Evolutionary conservation across 2,329 filamentous ascomycete genomes (phyloP), one percentile per base, ranked within the genome.

Genomic region (Colletotrichum lupini): DNA sequence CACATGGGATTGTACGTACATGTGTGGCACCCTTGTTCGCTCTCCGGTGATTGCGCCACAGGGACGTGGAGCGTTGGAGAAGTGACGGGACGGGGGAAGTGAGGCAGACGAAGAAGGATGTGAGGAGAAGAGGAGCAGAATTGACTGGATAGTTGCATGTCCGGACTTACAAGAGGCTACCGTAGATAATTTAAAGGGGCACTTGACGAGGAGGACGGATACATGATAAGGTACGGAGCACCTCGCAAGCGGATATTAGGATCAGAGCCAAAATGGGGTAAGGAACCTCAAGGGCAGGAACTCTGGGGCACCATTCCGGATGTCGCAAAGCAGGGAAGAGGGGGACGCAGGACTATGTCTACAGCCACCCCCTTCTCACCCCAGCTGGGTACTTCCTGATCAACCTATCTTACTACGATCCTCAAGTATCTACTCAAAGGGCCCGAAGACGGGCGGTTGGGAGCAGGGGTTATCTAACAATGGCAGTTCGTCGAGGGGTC

Each of bases 1-100:
- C 71, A 70, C 60, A 71, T 73, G 71, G 67, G 14, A 32, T 61
- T 55, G 67, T 24, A 49, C 42, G 71, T 24, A 49, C 42, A n/a
- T 22, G 42, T n/a, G 19, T 22, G 19, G 42, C 19, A n/a, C 42
- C 42, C 19, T 49, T 22, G 42, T 49, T 22, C 42, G 5, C 8
- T 49, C 42, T 49, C 37, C 37, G 35, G 8, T 30, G 35, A 35
- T 30, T 57, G 22, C 26, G 11, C 58, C 42, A 24, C 37, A 49
- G 37, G 24, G 58, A 26, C 19, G 24, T 46, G 37, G 59, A 42
- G 35, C 5, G 19, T n/a, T 26, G 53, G 35, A n/a, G 22, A 28
- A n/a, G 56, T 52, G 42, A 52, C 11, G 8, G 56, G 56, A 59
- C 28, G n/a, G n/a, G n/a, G 62, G 28, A 12, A 22, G 32, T 24